These are phyloP conservation scores for Posidonia oceanica DNA, from an alignment of 116 monocot genomes.

Conservation along the genomic window DNA sequence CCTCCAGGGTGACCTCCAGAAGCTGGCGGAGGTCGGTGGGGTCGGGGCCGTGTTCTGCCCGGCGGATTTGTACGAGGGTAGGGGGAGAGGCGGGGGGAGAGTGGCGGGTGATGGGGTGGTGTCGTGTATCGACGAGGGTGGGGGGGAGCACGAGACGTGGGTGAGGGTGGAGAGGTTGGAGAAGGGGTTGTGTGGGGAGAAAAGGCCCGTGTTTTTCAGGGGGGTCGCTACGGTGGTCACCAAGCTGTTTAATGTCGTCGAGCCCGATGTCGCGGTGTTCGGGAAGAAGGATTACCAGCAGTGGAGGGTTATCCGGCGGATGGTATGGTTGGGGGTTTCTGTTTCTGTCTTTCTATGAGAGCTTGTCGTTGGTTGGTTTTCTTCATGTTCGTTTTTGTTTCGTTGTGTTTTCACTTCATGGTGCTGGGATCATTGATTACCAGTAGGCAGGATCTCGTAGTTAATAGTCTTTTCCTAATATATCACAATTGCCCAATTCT, in stretches of 20 bases:
- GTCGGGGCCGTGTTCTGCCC: slow-evolving; percentile 81
- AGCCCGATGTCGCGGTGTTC: slow-evolving; percentile 87
- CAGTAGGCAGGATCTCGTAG: too few species aligned
- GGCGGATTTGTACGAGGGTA: slow-evolving; percentile 40
- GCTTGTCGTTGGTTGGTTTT: too few species aligned
- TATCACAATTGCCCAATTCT: too few species aligned
- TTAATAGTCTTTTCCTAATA: too few species aligned
- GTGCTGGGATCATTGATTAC: too few species aligned
- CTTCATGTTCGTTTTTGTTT: too few species aligned
- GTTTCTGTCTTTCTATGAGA: background rate
- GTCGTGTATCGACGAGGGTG: slow-evolving; percentile 49
- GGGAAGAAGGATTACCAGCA: slow-evolving; percentile 99
- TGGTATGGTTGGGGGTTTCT: slow-evolving; percentile 34
- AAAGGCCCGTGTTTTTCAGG: slow-evolving; percentile 73
- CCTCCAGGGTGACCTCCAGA: slow-evolving; percentile 52
- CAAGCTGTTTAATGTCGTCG: slow-evolving; percentile 86
- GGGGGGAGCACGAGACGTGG: slow-evolving; percentile 69
- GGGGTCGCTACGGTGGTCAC: slow-evolving; percentile 89
- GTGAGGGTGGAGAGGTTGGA: slow-evolving; percentile 79
- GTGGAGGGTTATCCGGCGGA: slow-evolving; percentile 70
- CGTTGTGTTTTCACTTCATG: too few species aligned
- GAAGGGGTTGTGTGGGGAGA: slow-evolving; percentile 75
- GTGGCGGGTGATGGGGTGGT: slow-evolving; percentile 1
- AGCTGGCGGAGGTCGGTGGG: slow-evolving; percentile 38
- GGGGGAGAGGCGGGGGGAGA: background rate